Evolutionary conservation across 192 early-diverging fungal genomes (phyloP), one percentile per base, ranked within the genome.

Genomic region (Haplosporangium gracile): DNA sequence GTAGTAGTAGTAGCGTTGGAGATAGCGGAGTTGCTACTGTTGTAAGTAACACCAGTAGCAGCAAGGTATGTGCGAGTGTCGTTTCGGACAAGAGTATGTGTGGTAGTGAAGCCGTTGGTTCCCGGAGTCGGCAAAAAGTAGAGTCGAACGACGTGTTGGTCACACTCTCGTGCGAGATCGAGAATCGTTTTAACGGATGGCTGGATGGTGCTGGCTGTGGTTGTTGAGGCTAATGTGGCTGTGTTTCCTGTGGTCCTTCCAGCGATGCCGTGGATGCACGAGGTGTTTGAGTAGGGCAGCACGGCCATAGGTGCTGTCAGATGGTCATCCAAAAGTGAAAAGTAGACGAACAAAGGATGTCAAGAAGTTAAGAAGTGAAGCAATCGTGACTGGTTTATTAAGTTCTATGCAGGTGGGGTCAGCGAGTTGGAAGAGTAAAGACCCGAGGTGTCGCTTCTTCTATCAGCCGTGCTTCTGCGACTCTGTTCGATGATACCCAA

Each of bases 401-500:
- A 6, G 24, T 45, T 20, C 72, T 42, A 47, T 42, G 43, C n/a
- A 47, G 72, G 29, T 3, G 60, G 36, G 39, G 26, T 76, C n/a
- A 69, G 26, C 72, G 78, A 80, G 18, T 22, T 53, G 0, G 74
- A 36, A 36, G 36, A 80, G 26, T 80, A 85, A 0, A 80, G 38
- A 5, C 75, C 78, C 2, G 83, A 85, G 13, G 29, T 80, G 57
- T 80, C 83, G 47, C 83, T 85, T 22, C 83, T 65, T 5, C 83
- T 69, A 26, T 80, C 73, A 11, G 49, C 75, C 68, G 74, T 77
- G 51, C 83, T 85, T 65, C 80, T 80, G 8, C 83, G 77, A 70
- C 83, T 85, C n/a, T 79, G 78, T 18, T 80, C 83, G 60, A 85
- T 80, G 63, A 85, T 85, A 36, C 83, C 83, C 29, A 77, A 5